Evolutionary conservation across 371 early-diverging fungal genomes (phyloP), one percentile per base, ranked within the genome.

Genomic region (Lichtheimia ornata): DNA sequence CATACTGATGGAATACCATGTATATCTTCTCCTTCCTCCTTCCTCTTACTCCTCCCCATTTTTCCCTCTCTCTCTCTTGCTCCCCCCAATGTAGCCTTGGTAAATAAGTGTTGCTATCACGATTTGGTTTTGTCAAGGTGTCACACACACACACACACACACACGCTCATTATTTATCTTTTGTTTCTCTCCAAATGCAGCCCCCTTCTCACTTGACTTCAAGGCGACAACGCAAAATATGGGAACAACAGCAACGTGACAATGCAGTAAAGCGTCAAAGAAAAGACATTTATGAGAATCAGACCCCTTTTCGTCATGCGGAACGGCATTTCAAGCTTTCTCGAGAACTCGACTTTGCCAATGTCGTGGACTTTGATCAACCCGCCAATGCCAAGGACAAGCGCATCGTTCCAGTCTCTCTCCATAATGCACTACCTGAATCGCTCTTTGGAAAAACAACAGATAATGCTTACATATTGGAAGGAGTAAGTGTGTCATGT

Each of bases 301-400:
- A 90, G 50, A 87, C 92, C 5, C 85, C 92, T 3, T 93, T 94
- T 71, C 89, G 95, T 12, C 74, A 83, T 52, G 85, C 79, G n/a
- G 95, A 94, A 59, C 85, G 92, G 17, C 69, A 73, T 49, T 91
- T 84, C 74, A 88, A 89, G 56, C 73, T 87, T 5, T 74, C 74
- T 27, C 74, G 78, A n/a, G 77, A 76, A 52, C 81, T 83, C 5
- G 88, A 90, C 64, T 77, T 79, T 44, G 67, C 73, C 13, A 61
- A 72, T 24, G 88, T 87, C 3, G 58, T 91, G 28, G 88, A 91
- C 77, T 84, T 77, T 49, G 64, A 53, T 59, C 45, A 43, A 63
- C 45, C 45, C 13, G 64, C 51, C 44, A 74, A 47, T 50, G 58
- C 56, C 35, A 65, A 65, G 20, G 60, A 70, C 15, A 69, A 47